These are phyloP conservation scores for Sporodiniella umbellata DNA, from an alignment of 371 early-diverging fungal genomes.

Conservation along the genomic window DNA sequence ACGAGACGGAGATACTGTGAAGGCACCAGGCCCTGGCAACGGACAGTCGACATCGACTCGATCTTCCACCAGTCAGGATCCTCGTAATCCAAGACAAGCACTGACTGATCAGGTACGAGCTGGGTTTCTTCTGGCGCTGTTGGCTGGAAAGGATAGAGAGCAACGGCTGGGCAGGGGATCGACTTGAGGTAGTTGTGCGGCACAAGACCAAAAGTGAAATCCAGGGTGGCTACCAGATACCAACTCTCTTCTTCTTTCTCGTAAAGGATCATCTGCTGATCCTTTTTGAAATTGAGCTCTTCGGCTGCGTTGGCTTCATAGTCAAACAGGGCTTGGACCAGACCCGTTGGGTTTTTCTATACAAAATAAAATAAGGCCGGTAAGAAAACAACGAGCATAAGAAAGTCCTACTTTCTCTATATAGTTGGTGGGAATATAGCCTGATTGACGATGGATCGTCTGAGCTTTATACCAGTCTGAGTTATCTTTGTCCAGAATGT, in stretches of 20 bases:
- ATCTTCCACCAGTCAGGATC: constrained; percentile 73
- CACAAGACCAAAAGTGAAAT: constrained; percentile 62
- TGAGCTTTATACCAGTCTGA: constrained; percentile 80
- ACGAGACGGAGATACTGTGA: constrained; percentile 50
- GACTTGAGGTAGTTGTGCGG: constrained; percentile 74
- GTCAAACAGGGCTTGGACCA: constrained; percentile 71
- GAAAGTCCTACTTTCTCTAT: constrained; percentile 63
- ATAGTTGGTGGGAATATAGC: constrained; percentile 79
- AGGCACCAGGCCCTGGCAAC: constrained; percentile 51
- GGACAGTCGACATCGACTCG: constrained; percentile 33
- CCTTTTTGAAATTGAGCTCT: constrained; percentile 74
- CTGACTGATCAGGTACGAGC: constrained; percentile 66
- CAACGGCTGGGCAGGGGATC: constrained; percentile 60
- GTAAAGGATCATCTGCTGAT: constrained; percentile 65
- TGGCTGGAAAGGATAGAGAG: constrained; percentile 74
- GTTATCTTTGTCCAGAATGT: constrained; percentile 67
- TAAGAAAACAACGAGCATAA: too few relatives aligned
- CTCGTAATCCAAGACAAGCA: constrained; percentile 68
- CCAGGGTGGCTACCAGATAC: constrained; percentile 61
- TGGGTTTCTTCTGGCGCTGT: constrained; percentile 70
- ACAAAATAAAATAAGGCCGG: too few relatives aligned
- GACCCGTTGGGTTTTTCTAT: constrained; percentile 46
- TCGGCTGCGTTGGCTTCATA: constrained; percentile 76
- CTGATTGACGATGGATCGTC: constrained; percentile 50
- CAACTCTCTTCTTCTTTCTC: constrained; percentile 80